Percentiles rank a stretch among this genome's conserved stretches.
These are phyloP conservation scores for Hypoxylon crocopeplum DNA, from an alignment of 495 filamentous ascomycete species.

Conservation along the genomic window DNA sequence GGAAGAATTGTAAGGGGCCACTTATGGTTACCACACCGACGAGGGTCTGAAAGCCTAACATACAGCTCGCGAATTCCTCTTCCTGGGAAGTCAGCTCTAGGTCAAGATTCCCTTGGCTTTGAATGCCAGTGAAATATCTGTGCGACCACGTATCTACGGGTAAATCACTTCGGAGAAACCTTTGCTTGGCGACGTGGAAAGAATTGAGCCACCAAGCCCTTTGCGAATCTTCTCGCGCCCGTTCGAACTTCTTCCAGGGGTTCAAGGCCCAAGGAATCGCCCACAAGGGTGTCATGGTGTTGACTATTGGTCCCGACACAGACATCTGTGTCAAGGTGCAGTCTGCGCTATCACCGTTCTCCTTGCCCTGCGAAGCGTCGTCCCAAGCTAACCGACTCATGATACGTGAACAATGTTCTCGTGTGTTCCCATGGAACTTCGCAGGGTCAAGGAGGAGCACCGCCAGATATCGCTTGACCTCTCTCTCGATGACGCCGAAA, in stretches of 20 bases:
- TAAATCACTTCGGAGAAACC: constrained; percentile 46
- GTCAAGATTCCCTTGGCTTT: constrained; percentile 43
- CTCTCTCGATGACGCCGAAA: constrained; percentile 55
- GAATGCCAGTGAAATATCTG: constrained; percentile 53
- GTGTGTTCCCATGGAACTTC: constrained; percentile 52
- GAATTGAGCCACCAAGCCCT: constrained; percentile 54
- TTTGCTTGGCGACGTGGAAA: constrained; percentile 48
- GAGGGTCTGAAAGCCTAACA: constrained; percentile 56
- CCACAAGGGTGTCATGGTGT: constrained; percentile 56
- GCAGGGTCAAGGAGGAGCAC: constrained; percentile 52
- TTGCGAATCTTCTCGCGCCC: constrained; percentile 49
- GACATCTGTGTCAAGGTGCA: constrained; percentile 56
- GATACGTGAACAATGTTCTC: constrained; percentile 55
- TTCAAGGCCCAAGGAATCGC: constrained; percentile 47
- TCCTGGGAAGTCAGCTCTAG: constrained; percentile 49
- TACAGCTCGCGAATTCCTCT: constrained; percentile 55
- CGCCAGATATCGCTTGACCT: constrained; percentile 51
- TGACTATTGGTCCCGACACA: constrained; percentile 55
- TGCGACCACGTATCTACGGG: constrained; percentile 53
- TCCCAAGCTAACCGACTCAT: constrained; percentile 58
- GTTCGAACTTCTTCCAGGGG: constrained; percentile 55
- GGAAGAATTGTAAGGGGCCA: constrained; percentile 55
- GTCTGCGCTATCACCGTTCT: constrained; percentile 54
- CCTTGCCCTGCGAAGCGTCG: constrained; percentile 50
- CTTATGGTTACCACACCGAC: constrained; percentile 57